Conservation (phyloP, 2,329 filamentous ascomycete species). For the Alternaria incomplexa region DNA sequence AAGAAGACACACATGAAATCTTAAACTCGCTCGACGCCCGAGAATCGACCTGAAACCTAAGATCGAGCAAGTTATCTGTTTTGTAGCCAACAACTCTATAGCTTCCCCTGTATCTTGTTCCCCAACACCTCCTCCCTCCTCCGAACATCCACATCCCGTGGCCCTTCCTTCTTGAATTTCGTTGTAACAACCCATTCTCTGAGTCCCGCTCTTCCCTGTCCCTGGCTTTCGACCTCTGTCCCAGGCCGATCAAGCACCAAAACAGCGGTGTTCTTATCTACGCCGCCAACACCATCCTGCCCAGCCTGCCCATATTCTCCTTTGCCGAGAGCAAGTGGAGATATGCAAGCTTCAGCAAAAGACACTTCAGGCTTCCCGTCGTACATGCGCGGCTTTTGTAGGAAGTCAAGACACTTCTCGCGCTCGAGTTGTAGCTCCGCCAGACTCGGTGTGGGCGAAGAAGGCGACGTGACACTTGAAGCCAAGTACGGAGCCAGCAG, state of each 20-base stretch:
- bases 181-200: conserved; percentile 63
- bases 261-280: conserved; percentile 58
- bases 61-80: background rate
- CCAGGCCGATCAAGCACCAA: conserved; percentile 62
- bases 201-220: conserved; percentile 56
- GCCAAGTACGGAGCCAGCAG: conserved; percentile 63
- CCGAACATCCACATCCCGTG: conserved; percentile 61
- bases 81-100: conserved; percentile 8
- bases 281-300: conserved; percentile 40
- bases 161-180: conserved; percentile 63
- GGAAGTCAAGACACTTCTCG: conserved; percentile 51
- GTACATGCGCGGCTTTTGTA: conserved; percentile 58
- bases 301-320: conserved; percentile 42
- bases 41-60: background rate
- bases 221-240: conserved; percentile 60
- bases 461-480: conserved; percentile 35
- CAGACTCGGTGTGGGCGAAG: conserved; percentile 30
- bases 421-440: conserved; percentile 51
- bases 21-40: background rate
- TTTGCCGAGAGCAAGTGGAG: conserved; percentile 48
- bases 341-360: conserved; percentile 54
- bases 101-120: conserved; percentile 15
- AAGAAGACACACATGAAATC: background rate
- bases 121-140: conserved; percentile 54
- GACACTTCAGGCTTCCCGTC: conserved; percentile 41